Evolutionary conservation across 148 eudicot genomes (phyloP).

Genomic region (Rhododendron ovatum): DNA sequence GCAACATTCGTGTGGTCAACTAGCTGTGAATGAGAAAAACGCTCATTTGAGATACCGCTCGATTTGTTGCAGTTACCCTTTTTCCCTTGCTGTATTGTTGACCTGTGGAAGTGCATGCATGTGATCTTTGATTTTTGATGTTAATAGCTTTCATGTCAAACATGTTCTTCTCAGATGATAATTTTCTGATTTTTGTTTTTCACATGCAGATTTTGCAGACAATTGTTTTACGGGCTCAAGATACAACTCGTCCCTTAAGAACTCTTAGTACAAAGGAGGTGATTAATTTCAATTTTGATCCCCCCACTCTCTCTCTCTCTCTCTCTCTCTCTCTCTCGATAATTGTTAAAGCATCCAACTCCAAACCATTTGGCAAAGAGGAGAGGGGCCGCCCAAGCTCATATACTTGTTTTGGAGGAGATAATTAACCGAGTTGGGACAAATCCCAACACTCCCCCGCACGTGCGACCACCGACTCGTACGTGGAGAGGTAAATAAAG

Average conservation of each 20-base stretch:
- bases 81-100: neutral
- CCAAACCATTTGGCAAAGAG: no score
- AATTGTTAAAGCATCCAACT: no score
- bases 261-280: conserved; percentile 97
- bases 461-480: no score
- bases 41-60: neutral
- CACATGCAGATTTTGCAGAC: conserved; percentile 67
- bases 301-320: neutral
- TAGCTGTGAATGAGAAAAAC: neutral
- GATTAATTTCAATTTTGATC: neutral
- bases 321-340: neutral
- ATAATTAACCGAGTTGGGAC: no score
- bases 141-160: neutral
- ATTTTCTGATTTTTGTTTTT: neutral
- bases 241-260: conserved; percentile 52
- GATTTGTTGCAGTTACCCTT: neutral
- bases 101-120: neutral
- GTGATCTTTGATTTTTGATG: neutral
- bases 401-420: no score
- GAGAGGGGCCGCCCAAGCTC: no score
- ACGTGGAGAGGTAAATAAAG: no score
- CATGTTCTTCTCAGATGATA: neutral
- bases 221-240: conserved; percentile 71
- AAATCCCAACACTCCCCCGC: no score
- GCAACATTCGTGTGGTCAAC: neutral